A percentile compares a stretch with the other conserved stretches of the same genome.
Conservation (phyloP, 225 moss, liverwort and hornwort species). For the Climacium dendroides region DNA sequence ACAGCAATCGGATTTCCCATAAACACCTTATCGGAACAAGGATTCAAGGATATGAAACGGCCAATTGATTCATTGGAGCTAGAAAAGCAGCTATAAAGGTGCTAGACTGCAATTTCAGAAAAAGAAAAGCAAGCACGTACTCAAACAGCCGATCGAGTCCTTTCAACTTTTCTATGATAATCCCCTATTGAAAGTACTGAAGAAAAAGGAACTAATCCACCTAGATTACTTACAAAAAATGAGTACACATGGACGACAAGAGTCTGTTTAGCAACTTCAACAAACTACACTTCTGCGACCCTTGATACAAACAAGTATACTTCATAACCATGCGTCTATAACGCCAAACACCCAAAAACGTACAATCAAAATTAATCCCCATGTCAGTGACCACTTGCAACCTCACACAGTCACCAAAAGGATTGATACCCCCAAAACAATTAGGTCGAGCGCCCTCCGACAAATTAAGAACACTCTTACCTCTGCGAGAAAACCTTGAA, state of each 20-base stretch:
- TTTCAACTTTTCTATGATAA: background rate
- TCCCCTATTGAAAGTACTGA: background rate
- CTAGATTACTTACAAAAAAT: background rate
- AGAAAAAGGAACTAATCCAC: background rate
- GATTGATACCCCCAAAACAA: background rate
- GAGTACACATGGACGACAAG: background rate
- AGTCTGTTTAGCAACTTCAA: background rate
- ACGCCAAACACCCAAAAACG: background rate
- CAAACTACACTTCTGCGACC: background rate
- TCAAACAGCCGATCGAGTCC: background rate
- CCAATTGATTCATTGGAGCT: background rate
- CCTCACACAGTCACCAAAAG: background rate
- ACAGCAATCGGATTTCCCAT: background rate
- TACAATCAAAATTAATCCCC: background rate
- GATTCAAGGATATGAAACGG: background rate
- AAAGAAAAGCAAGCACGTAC: background rate
- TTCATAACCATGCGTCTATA: background rate
- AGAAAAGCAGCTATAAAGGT: background rate
- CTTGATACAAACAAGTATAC: background rate
- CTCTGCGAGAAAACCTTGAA: background rate
- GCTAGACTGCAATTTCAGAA: background rate
- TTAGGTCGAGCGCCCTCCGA: background rate
- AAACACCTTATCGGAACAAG: background rate
- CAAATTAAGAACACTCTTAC: background rate
- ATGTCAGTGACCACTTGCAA: background rate